Percentiles rank a stretch among this genome's conserved stretches.
These are phyloP conservation scores for Claviceps sp. DNA, from an alignment of 2,329 filamentous ascomycete genomes.

Conservation along the genomic window DNA sequence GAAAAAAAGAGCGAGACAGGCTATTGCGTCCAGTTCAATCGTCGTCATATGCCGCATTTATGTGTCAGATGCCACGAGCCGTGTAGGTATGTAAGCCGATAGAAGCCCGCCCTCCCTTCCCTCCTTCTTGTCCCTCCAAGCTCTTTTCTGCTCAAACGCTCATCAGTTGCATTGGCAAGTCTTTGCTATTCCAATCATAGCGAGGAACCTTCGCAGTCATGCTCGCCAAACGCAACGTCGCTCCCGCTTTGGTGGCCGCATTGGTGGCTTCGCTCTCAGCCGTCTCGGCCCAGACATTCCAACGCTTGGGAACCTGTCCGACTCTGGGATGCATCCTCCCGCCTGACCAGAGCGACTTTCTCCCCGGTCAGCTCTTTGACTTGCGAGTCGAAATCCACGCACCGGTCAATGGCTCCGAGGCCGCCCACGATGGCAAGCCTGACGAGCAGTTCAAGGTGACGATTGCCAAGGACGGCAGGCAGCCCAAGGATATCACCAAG, in stretches of 20 bases:
- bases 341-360: conserved; percentile 60
- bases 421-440: conserved; percentile 52
- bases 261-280: conserved; percentile 22
- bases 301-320: conserved; percentile 45
- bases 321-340: conserved; percentile 46
- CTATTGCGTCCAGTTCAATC: background rate
- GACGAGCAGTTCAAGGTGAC: conserved; percentile 66
- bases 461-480: conserved; percentile 49
- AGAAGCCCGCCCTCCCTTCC: background rate
- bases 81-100: background rate
- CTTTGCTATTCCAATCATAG: background rate
- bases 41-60: background rate
- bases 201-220: conserved; percentile 10
- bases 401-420: conserved; percentile 68
- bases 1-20: background rate
- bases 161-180: background rate
- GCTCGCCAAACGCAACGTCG: conserved; percentile 24
- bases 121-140: no score
- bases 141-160: background rate
- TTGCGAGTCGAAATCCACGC: conserved; percentile 73
- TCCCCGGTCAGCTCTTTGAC: conserved; percentile 74
- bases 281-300: conserved; percentile 43
- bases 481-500: conserved; percentile 40
- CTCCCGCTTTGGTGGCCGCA: conserved; percentile 20
- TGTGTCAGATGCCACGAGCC: background rate